Conservation (phyloP, 345 rosid genomes). For the Camelina sativa region DNA sequence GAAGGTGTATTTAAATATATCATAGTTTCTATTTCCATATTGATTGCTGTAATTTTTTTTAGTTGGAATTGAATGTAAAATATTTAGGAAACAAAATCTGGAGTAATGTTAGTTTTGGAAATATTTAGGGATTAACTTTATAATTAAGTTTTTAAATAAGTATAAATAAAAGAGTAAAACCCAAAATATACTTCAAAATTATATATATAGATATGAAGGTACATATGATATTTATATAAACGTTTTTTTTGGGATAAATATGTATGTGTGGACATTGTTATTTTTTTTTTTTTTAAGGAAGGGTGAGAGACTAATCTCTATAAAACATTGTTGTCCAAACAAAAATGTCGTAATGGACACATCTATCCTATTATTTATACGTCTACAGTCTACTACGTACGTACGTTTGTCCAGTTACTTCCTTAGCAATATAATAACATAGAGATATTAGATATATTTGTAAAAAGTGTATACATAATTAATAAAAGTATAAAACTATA, state of each 20-base stretch:
- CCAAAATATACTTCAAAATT: too few species aligned
- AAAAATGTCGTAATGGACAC: slow-evolving; percentile 18
- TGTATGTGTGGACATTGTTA: slow-evolving; percentile 6
- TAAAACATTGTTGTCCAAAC: slow-evolving; percentile 21
- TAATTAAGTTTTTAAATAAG: too few species aligned
- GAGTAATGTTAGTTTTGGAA: too few species aligned
- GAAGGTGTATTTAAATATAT: too few species aligned
- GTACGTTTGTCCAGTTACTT: slow-evolving; percentile 11
- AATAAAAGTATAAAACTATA: not conserved
- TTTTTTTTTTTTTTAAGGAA: too few species aligned
- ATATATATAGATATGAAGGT: slow-evolving; percentile 26
- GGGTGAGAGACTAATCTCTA: too few species aligned
- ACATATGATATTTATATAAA: not conserved
- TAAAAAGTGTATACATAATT: not conserved
- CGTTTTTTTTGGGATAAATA: not conserved
- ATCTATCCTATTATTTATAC: slow-evolving; percentile 21
- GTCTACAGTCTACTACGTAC: not conserved
- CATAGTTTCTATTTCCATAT: too few species aligned
- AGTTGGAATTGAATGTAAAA: too few species aligned
- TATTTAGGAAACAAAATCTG: too few species aligned
- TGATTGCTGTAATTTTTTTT: too few species aligned
- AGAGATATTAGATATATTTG: not conserved
- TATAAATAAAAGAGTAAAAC: too few species aligned
- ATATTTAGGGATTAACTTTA: too few species aligned
- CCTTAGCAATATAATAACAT: not conserved